These are phyloP conservation scores for Cryptococcus sp. DNA, from an alignment of 1,284 basidiomycete genomes.

Conservation along the genomic window DNA sequence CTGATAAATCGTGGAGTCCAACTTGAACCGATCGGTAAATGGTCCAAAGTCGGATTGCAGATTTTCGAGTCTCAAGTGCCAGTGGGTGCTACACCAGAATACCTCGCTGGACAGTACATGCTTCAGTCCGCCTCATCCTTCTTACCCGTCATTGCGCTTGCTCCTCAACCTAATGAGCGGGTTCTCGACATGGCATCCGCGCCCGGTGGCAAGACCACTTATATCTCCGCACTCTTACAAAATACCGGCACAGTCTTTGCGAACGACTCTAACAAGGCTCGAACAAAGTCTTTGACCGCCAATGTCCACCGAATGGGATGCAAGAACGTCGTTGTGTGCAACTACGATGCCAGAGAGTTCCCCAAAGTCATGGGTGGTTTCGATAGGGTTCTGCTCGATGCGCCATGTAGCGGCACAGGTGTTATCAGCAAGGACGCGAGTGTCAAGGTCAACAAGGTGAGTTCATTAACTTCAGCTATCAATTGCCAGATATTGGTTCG, in stretches of 20 bases:
- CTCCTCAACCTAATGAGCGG: slow-evolving; percentile 89
- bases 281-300: slow-evolving; percentile 94
- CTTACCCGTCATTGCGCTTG: slow-evolving; percentile 95
- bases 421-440: slow-evolving; percentile 97
- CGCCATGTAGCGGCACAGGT: slow-evolving; percentile 96
- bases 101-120: slow-evolving; percentile 99
- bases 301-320: slow-evolving; percentile 97
- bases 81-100: slow-evolving; percentile 96
- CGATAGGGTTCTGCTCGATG: slow-evolving; percentile 92
- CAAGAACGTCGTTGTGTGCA: slow-evolving; percentile 97
- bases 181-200: slow-evolving; percentile 99
- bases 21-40: slow-evolving; percentile 96
- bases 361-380: slow-evolving; percentile 99
- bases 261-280: slow-evolving; percentile 92
- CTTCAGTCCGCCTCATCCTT: slow-evolving; percentile 98
- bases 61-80: slow-evolving; percentile 96
- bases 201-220: slow-evolving; percentile 96
- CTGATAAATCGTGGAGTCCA: slow-evolving; percentile 96
- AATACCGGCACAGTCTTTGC: slow-evolving; percentile 99
- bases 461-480: slow-evolving; percentile 22
- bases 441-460: slow-evolving; percentile 97
- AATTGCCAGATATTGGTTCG: too few species aligned
- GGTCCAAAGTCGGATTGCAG: slow-evolving; percentile 97
- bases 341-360: slow-evolving; percentile 96
- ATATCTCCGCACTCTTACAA: slow-evolving; percentile 93